phyloP scores from a whole-genome alignment of 306 rosid species.

The Sesbania bispinosa region DNA sequence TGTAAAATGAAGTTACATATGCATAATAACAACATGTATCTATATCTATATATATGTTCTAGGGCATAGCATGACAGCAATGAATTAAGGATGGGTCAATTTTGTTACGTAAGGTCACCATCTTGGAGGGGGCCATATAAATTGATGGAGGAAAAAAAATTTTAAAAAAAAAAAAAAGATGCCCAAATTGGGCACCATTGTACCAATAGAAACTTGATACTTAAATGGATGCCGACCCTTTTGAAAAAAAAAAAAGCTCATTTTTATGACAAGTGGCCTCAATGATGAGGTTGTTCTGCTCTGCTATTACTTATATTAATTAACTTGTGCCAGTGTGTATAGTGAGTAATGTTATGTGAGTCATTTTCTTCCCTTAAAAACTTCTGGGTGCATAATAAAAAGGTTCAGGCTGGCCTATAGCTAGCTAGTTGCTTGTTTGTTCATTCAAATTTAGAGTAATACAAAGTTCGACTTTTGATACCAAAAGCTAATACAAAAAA shows the following conservation, averaged over 20 bases:
- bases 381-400: not conserved
- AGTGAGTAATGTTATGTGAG: not conserved
- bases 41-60: not conserved
- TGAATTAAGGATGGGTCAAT: conserved; percentile 50
- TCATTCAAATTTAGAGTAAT: conserved; percentile 4
- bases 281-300: no score
- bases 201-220: conserved; percentile 10
- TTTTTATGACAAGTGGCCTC: conserved; percentile 23
- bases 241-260: conserved; percentile 14
- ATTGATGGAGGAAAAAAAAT: conserved; percentile 12
- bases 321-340: not conserved
- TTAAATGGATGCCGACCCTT: conserved; percentile 21
- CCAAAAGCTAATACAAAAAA: not conserved
- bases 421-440: not conserved
- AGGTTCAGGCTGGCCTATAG: not conserved
- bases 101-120: conserved; percentile 53
- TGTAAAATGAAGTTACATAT: conserved; percentile 24
- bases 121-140: conserved; percentile 47
- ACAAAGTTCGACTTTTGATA: conserved; percentile 1
- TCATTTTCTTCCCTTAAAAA: not conserved
- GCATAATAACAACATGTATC: not conserved
- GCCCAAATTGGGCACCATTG: conserved; percentile 25
- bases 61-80: conserved; percentile 43
- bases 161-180: not conserved
- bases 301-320: conserved; percentile 15